phyloP scores from a whole-genome alignment of 2,329 filamentous ascomycete species.

The Chrysoporthe puriensis region DNA sequence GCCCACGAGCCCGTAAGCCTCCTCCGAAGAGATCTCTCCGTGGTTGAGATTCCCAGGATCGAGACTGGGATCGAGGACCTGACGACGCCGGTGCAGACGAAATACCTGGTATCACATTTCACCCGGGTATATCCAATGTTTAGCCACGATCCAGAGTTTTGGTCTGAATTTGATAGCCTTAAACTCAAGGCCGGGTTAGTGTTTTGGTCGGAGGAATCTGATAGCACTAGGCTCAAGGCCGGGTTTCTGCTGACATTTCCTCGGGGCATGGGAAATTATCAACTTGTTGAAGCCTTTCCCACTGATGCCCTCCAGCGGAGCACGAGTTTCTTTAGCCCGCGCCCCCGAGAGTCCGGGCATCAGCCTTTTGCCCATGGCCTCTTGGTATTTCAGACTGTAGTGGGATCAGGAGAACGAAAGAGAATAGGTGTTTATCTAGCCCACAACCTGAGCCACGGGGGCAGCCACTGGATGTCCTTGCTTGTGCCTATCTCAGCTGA shows the following conservation, averaged over 20 bases:
- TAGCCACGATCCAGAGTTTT: conserved; percentile 30
- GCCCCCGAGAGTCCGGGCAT: background rate
- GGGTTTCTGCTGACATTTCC: conserved; percentile 33
- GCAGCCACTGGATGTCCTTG: conserved; percentile 23
- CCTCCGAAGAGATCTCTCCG: conserved; percentile 25
- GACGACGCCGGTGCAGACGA: conserved; percentile 23
- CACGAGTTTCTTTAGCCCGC: conserved; percentile 30
- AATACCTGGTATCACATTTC: conserved; percentile 31
- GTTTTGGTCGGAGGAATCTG: too few species aligned
- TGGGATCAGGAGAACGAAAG: background rate
- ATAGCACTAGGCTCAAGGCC: background rate
- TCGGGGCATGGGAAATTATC: conserved; percentile 26
- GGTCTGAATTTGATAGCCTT: background rate
- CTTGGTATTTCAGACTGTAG: conserved; percentile 21
- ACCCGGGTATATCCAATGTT: conserved; percentile 29
- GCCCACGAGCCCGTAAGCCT: conserved; percentile 29
- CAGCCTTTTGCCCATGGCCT: conserved; percentile 21
- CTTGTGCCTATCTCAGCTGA: conserved; percentile 6
- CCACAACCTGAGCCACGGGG: conserved; percentile 4
- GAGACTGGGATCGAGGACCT: conserved; percentile 26
- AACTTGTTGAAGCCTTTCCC: conserved; percentile 25
- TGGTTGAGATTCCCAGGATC: background rate
- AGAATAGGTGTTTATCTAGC: conserved; percentile 24
- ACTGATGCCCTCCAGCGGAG: conserved; percentile 11
- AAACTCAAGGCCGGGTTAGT: too few species aligned